Percentiles rank a stretch among this genome's conserved stretches.
These are phyloP conservation scores for Tetrapisispora nanseiensis DNA, from an alignment of 805 yeast species.

Conservation along the genomic window DNA sequence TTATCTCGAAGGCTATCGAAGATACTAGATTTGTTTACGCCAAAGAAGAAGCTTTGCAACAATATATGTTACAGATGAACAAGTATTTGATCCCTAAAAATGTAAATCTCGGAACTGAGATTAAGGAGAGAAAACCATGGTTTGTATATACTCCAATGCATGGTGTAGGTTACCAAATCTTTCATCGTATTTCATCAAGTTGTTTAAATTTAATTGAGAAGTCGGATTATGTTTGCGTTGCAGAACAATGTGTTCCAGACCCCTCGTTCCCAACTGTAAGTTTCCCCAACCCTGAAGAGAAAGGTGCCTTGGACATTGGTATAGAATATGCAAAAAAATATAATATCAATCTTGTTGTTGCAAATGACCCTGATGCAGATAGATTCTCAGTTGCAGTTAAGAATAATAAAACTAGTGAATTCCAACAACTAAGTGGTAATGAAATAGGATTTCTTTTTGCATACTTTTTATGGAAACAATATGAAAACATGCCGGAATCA, in stretches of 20 bases:
- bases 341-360: slow-evolving; percentile 51
- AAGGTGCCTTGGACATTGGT: slow-evolving; percentile 77
- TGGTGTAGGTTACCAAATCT: slow-evolving; percentile 76
- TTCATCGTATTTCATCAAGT: slow-evolving; percentile 27
- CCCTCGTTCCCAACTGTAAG: slow-evolving; percentile 77
- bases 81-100: slow-evolving; percentile 27
- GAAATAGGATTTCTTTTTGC: slow-evolving; percentile 86
- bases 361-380: slow-evolving; percentile 97
- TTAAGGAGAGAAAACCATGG: slow-evolving; percentile 19
- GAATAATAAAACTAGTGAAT: slow-evolving; percentile 28
- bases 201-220: slow-evolving; percentile 33
- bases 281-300: slow-evolving; percentile 95
- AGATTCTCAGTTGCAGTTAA: slow-evolving; percentile 76
- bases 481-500: slow-evolving; percentile 14
- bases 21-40: slow-evolving; percentile 30
- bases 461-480: slow-evolving; percentile 39
- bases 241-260: slow-evolving; percentile 64
- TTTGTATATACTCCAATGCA: slow-evolving; percentile 92
- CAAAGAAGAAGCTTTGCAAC: slow-evolving; percentile 33
- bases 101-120: background rate
- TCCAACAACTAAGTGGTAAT: slow-evolving; percentile 85
- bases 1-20: slow-evolving; percentile 27
- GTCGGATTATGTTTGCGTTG: slow-evolving; percentile 35
- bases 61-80: slow-evolving; percentile 33
- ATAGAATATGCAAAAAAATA: slow-evolving; percentile 41